These are phyloP conservation scores for Adiantum capillusveneris DNA, from an alignment of 75 land plant genomes.

Conservation along the genomic window DNA sequence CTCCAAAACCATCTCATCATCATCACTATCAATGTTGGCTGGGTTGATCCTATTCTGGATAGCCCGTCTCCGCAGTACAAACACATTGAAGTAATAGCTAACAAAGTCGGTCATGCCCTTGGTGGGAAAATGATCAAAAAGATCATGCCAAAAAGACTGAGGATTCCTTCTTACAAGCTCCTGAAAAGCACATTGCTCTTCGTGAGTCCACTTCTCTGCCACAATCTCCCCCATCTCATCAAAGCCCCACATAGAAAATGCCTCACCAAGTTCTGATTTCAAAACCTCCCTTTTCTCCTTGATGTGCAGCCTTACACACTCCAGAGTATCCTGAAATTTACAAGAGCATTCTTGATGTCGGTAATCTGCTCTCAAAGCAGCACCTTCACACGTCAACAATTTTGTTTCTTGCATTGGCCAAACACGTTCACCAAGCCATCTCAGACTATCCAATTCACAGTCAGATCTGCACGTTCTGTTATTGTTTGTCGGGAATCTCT, in stretches of 20 bases:
- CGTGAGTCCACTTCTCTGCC: constrained; percentile 43
- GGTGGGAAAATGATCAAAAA: constrained; percentile 38
- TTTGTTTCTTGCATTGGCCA: constrained; percentile 28
- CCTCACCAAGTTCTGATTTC: constrained; percentile 32
- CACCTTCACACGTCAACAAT: neutral
- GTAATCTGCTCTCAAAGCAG: constrained; percentile 6
- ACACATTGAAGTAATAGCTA: constrained; percentile 81
- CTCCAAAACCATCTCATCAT: constrained; percentile 30
- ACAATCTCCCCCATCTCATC: constrained; percentile 66
- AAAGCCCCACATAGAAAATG: constrained; percentile 42
- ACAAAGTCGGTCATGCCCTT: constrained; percentile 46
- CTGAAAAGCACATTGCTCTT: constrained; percentile 47
- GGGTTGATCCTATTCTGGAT: constrained; percentile 52
- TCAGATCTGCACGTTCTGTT: neutral
- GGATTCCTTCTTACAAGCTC: constrained; percentile 53
- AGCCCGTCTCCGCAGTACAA: constrained; percentile 63
- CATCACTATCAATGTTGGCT: constrained; percentile 51
- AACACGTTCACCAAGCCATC: constrained; percentile 25
- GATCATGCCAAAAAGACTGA: constrained; percentile 53
- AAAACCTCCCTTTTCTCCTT: constrained; percentile 49
- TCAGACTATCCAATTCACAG: constrained; percentile 10
- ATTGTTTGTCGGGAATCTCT: neutral
- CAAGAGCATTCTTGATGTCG: constrained; percentile 30
- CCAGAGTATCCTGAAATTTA: constrained; percentile 31
- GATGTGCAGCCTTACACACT: constrained; percentile 56